Evolutionary conservation across 768 basidiomycete genomes (phyloP), one percentile per base, ranked within the genome.

Genomic region (Agaricus subrufescens): DNA sequence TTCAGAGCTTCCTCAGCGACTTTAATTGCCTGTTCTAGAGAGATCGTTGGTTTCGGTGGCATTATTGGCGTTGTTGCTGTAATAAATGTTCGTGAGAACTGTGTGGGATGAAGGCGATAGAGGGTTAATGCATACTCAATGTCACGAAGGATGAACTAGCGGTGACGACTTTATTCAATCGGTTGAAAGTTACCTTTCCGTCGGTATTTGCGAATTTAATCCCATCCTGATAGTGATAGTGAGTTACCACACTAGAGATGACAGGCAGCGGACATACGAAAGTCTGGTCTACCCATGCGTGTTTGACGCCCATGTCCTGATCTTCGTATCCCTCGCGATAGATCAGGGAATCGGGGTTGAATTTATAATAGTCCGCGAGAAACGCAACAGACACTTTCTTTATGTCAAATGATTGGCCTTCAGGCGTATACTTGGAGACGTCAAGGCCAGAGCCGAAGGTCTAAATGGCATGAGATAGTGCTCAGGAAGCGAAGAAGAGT

Each of bases 91-190:
- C 11, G 34, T 34, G 34, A 34, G 34, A 8, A 29, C 14, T 2
- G 14, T 14, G 19, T n/a, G 37, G 7, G n/a, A 11, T 39, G 39
- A 27, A 4, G 14, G 9, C 37, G 37, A 14, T 26, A 52, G 27
- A 44, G 10, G 42, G 29, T n/a, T 15, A 7, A 67, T 34, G 46
- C 66, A 7, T 61, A 69, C 68, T 63, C 15, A 63, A 57, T 30
- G 66, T 67, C 39, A 72, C 65, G 52, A 73, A 71, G 1, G 71
- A 71, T 4, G 65, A 67, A 11, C 71, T 71, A 54, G 71, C 67
- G 3, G 71, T 63, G 9, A 71, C 66, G 31, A 71, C 69, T 49
- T 64, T 66, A 42, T 61, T 59, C 26, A 57, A 57, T 44, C 34
- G 43, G 39, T 69, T 69, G 51, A 62, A 67, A 1, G 68, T 69